A percentile compares a stretch with the other conserved stretches of the same genome.
phyloP scores from a whole-genome alignment of 768 basidiomycete genomes.

The Royoungia palumana region DNA sequence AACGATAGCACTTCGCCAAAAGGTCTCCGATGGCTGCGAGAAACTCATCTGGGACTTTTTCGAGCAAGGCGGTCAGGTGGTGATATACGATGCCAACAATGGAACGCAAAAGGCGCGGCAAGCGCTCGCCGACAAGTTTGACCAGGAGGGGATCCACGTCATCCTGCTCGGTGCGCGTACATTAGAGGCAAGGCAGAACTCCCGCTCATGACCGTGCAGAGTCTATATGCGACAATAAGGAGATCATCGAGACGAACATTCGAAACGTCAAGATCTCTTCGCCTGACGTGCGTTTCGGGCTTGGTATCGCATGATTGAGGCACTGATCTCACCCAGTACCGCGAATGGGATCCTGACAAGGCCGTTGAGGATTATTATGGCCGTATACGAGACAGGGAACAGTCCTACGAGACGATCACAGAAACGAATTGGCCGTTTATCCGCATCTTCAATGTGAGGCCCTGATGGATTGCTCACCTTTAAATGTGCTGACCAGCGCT shows the following conservation, averaged over 20 bases:
- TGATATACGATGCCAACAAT: constrained; percentile 98
- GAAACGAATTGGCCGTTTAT: constrained; percentile 92
- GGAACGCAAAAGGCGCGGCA: constrained; percentile 68
- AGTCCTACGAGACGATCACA: constrained; percentile 85
- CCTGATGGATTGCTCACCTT: not conserved
- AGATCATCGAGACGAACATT: constrained; percentile 92
- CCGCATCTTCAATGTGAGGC: constrained; percentile 82
- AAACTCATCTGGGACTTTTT: constrained; percentile 88
- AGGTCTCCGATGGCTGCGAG: constrained; percentile 81
- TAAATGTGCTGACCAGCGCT: constrained; percentile 8
- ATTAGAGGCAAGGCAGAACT: not conserved
- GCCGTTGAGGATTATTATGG: constrained; percentile 90
- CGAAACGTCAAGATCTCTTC: constrained; percentile 97
- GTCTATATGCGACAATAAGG: constrained; percentile 84
- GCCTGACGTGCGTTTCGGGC: constrained; percentile 70
- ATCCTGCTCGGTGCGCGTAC: constrained; percentile 74
- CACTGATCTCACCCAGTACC: constrained; percentile 59
- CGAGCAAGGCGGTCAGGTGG: constrained; percentile 83
- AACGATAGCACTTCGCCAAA: constrained; percentile 72
- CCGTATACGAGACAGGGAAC: constrained; percentile 86
- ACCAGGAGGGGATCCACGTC: constrained; percentile 84
- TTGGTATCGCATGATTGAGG: not conserved
- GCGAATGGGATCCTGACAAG: constrained; percentile 86
- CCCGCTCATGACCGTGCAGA: constrained; percentile 46
- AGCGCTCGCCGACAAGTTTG: constrained; percentile 78